Base-by-base conservation (phyloP, 768 basidiomycete species). In the Artomyces pyxidatus region DNA sequence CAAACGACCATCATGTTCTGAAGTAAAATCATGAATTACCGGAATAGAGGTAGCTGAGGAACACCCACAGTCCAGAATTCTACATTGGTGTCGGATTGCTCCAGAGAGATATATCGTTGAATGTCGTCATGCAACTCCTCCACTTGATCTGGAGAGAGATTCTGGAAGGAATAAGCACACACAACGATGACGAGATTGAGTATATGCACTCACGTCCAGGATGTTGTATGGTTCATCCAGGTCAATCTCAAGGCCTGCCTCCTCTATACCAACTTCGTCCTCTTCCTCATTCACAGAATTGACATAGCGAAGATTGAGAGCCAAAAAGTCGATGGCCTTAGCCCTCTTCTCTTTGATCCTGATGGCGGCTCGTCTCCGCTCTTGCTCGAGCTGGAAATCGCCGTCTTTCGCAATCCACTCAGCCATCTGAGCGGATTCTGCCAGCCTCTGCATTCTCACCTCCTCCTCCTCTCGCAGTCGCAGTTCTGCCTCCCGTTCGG, bases 1-100 rank as follows among this genome's bases (percentile, higher is more conserved):
- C 92, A 96, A 3, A 99, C 85, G 8, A 95, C 88, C 81, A 94
- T 88, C 91, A 99, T 96, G 58, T 96, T 88, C 89, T 96, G 58
- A 9, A 37, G 10, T 14, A 8, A 8, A 32, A 11, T 37, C 23
- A 37, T 41, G 47, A 51, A 21, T 11, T 16, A 23, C 2, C 23
- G 52, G 42, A 21, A 49, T 22, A 35, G 29, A 14, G 38, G 41
- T 37, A 9, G 6, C 19, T 27, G 22, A 29, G 45, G 59, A 16
- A 59, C 14, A 62, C 78, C 49, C 65, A 92, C 93, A 52, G 93
- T 93, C 96, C 96, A 99, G 65, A 98, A 99, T 57, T 99, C 95
- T 49, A 96, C 78, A 63, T 94, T 95, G 44, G 81, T 71, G 9
- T 91, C 83, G 6, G 77, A 73, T 54, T 83, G 81, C 63, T 99